Percentiles rank a stretch among this genome's conserved stretches.
Evolutionary conservation across 176 grass and related monocot genomes (phyloP).

Genomic region (Oropetium thomaeum): DNA sequence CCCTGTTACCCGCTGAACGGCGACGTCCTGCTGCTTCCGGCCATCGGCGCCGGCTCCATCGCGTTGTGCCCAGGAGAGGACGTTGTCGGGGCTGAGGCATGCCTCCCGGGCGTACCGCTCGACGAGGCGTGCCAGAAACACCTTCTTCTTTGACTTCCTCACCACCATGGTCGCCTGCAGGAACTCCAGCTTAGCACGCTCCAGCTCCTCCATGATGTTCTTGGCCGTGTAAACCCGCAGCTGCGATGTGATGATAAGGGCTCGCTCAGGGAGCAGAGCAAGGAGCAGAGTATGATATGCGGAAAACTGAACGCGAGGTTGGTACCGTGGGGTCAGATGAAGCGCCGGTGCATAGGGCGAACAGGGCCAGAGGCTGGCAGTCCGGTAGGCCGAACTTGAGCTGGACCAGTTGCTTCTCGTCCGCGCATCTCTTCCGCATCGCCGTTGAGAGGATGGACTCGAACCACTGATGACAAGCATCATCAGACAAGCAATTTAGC

Average conservation of each 20-base stretch:
- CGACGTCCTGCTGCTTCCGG: slow-evolving; percentile 43
- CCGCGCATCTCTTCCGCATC: slow-evolving; percentile 66
- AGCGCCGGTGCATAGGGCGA: slow-evolving; percentile 79
- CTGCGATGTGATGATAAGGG: slow-evolving; percentile 22
- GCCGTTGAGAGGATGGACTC: slow-evolving; percentile 67
- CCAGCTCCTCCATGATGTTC: slow-evolving; percentile 69
- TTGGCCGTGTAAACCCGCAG: slow-evolving; percentile 81
- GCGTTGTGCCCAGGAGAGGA: slow-evolving; percentile 51
- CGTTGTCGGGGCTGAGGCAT: slow-evolving; percentile 44
- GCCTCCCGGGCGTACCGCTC: slow-evolving; percentile 79
- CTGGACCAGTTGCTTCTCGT: slow-evolving; percentile 76
- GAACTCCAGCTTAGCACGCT: slow-evolving; percentile 83
- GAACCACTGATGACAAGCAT: slow-evolving; percentile 66
- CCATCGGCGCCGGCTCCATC: slow-evolving; percentile 38
- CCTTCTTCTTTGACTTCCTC: slow-evolving; percentile 63
- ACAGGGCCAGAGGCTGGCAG: slow-evolving; percentile 72
- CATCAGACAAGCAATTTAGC: neutral
- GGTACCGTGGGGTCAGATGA: slow-evolving; percentile 82
- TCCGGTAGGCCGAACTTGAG: slow-evolving; percentile 56
- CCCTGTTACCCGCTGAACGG: slow-evolving; percentile 32
- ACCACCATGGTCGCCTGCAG: slow-evolving; percentile 65
- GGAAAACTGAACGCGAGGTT: neutral
- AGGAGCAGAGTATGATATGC: neutral
- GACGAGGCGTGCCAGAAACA: slow-evolving; percentile 66
- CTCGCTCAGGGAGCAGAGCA: too few relatives aligned